Percentiles rank a stretch among this genome's conserved stretches.
These are phyloP conservation scores for Antrodiella citrinella DNA, from an alignment of 768 basidiomycete genomes.

Conservation along the genomic window DNA sequence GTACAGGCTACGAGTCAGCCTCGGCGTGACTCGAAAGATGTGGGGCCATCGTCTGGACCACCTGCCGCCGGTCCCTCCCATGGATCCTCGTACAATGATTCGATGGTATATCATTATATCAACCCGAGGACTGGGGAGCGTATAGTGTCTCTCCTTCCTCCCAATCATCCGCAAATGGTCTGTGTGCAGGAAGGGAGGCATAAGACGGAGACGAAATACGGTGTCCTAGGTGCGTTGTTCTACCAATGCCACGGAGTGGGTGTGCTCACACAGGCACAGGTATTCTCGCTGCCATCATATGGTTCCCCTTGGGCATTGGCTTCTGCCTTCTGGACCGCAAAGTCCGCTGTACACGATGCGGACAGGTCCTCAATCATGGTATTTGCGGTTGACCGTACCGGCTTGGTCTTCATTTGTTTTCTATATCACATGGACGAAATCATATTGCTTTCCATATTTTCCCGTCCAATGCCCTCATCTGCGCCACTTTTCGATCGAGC, in stretches of 20 bases:
- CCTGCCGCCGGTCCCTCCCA: slow-evolving; percentile 18
- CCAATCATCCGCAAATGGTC: slow-evolving; percentile 76
- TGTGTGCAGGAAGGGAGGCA: slow-evolving; percentile 78
- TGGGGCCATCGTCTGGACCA: slow-evolving; percentile 3
- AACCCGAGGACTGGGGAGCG: slow-evolving; percentile 43
- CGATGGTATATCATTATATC: slow-evolving; percentile 60
- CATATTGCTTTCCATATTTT: background rate
- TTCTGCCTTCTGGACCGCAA: slow-evolving; percentile 69
- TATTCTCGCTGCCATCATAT: slow-evolving; percentile 72
- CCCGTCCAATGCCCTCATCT: slow-evolving; percentile 3
- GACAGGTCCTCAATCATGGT: slow-evolving; percentile 26
- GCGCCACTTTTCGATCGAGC: background rate
- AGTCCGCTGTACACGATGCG: slow-evolving; percentile 54
- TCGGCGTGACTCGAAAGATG: slow-evolving; percentile 8
- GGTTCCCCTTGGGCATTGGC: slow-evolving; percentile 81
- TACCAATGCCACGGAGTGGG: slow-evolving; percentile 3
- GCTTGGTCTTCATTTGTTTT: background rate
- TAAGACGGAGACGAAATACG: slow-evolving; percentile 51
- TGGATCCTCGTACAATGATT: slow-evolving; percentile 27
- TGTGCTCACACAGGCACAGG: slow-evolving; percentile 34
- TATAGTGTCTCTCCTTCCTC: slow-evolving; percentile 54
- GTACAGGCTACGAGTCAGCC: slow-evolving; percentile 1
- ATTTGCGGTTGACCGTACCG: slow-evolving; percentile 9
- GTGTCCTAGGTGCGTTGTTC: slow-evolving; percentile 52
- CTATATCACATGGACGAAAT: background rate